phyloP scores from a whole-genome alignment of 2,329 filamentous ascomycete genomes.

The Cordyceps pruinosa region DNA sequence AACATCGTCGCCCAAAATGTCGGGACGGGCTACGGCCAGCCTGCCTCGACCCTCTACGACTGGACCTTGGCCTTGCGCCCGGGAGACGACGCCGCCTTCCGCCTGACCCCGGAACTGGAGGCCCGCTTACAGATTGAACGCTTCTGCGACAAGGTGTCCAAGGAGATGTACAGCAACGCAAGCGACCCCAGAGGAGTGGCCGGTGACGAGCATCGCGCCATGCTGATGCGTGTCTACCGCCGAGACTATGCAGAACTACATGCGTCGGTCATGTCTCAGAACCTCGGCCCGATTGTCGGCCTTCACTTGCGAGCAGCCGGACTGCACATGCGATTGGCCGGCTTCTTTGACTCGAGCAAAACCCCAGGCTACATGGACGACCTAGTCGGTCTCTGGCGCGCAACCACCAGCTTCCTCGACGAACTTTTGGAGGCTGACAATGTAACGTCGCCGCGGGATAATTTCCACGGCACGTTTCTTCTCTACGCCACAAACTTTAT shows the following conservation, averaged over 20 bases:
- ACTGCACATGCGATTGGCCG: constrained; percentile 68
- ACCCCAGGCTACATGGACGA: constrained; percentile 67
- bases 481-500: constrained; percentile 68
- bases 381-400: constrained; percentile 67
- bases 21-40: constrained; percentile 78
- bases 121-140: constrained; percentile 64
- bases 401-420: constrained; percentile 63
- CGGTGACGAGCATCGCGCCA: constrained; percentile 59
- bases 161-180: constrained; percentile 72
- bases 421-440: constrained; percentile 51
- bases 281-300: constrained; percentile 50
- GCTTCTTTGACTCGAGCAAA: constrained; percentile 72
- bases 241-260: constrained; percentile 59
- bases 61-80: constrained; percentile 61
- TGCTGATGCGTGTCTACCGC: constrained; percentile 59
- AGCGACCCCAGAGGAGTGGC: constrained; percentile 64
- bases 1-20: constrained; percentile 78
- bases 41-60: constrained; percentile 70
- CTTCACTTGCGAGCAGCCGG: constrained; percentile 67
- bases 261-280: constrained; percentile 51
- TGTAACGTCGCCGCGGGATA: constrained; percentile 38
- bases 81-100: constrained; percentile 52
- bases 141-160: constrained; percentile 70
- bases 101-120: constrained; percentile 55
- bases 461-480: constrained; percentile 47